Conservation (phyloP, 177 flowering plant species). For the Vitis hybrid region DNA sequence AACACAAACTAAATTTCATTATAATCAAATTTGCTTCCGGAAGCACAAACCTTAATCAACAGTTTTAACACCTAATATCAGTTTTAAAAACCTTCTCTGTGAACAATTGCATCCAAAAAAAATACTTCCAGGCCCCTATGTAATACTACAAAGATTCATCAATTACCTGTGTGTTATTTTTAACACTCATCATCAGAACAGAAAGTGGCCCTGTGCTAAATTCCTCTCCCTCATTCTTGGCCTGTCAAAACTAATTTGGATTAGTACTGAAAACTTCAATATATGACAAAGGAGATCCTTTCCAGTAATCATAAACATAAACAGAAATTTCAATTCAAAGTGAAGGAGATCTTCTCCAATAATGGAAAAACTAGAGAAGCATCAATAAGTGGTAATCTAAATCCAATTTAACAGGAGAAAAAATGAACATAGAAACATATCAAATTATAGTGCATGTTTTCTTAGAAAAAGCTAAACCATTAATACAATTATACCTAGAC, state of each 20-base stretch:
- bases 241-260: constrained; percentile 28
- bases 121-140: too few species aligned
- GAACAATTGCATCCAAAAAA: neutral
- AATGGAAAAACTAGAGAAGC: too few species aligned
- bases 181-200: constrained; percentile 97
- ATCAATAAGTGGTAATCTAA: too few species aligned
- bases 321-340: neutral
- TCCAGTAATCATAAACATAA: too few species aligned
- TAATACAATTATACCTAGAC: too few species aligned
- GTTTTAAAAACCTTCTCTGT: neutral
- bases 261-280: neutral
- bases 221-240: constrained; percentile 88
- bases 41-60: neutral
- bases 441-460: too few species aligned
- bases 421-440: too few species aligned
- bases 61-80: neutral
- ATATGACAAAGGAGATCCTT: neutral
- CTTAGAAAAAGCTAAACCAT: too few species aligned
- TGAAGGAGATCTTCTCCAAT: too few species aligned
- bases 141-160: neutral
- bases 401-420: too few species aligned
- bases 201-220: constrained; percentile 96
- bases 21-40: neutral
- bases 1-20: neutral
- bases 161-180: constrained; percentile 91